Evolutionary conservation across 2,329 filamentous ascomycete species (phyloP), one percentile per base, ranked within the genome.

Genomic region (Botrytis cinerea): DNA sequence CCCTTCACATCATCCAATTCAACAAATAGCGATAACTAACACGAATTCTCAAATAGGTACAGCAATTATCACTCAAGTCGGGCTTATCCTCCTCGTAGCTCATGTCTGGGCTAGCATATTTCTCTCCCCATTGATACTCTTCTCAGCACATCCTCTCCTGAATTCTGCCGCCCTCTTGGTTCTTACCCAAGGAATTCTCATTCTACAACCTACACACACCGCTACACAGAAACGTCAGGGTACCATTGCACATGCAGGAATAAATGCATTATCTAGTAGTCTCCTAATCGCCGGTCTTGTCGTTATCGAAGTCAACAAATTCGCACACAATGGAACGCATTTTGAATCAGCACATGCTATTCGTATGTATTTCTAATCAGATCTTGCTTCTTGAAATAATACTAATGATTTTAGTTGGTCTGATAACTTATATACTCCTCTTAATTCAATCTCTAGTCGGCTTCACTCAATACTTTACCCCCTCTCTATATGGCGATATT

Each of bases 151-250:
- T 82, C 95, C 95, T 12, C 90, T 98, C 80, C 85, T 91, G 74
- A 86, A 88, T 83, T 86, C 85, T 18, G 77, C 92, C 73, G 94
- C 90, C 67, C 82, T 97, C 74, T 86, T 97, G 75, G 86, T 93
- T 73, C 86, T 96, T 78, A 87, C 92, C 28, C 92, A 98, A 85
- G 92, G 91, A 72, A 89, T 95, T 76, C 89, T 98, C 70, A 85
- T 96, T 77, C 88, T 98, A 51, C 96, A 99, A 82, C 96, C 95
- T 2, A 97, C 95, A 0, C 88, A 92, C 78, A 93, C 93, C 0
- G 85, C 90, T 2, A 82, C 86, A 25, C 93, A 97, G 83, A 98
- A 98, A 83, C 82, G 83, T 54, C 79, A 83, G 54, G 89, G 88
- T 51, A 86, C 88, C 75, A 83, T 84, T 73, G 78, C 88, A 64